Conservation (phyloP, 2,329 filamentous ascomycete species). For the Ploettnerulaceae sp. region DNA sequence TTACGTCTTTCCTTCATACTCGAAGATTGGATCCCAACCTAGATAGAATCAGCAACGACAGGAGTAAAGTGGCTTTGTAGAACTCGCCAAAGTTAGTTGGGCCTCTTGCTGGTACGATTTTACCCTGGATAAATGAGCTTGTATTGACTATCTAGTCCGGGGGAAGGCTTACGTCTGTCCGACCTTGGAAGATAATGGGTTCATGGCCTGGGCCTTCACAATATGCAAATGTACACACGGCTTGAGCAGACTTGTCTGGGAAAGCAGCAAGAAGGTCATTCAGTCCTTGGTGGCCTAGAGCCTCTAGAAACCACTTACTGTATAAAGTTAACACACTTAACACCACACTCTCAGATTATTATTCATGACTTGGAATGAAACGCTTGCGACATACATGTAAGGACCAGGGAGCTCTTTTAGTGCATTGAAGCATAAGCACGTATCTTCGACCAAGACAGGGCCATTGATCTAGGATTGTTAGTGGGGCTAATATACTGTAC, state of each 20-base stretch:
- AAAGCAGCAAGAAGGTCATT: slow-evolving; percentile 89
- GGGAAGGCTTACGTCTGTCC: slow-evolving; percentile 63
- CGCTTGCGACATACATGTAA: slow-evolving; percentile 65
- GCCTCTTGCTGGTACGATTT: slow-evolving; percentile 80
- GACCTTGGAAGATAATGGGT: slow-evolving; percentile 84
- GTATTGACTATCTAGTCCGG: no score
- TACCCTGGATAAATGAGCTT: slow-evolving; percentile 56
- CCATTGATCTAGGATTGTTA: slow-evolving; percentile 60
- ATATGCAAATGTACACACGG: slow-evolving; percentile 94
- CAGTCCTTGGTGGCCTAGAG: slow-evolving; percentile 76
- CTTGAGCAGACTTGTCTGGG: slow-evolving; percentile 84
- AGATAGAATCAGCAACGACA: slow-evolving; percentile 17
- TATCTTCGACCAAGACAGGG: slow-evolving; percentile 93
- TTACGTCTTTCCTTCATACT: slow-evolving; percentile 79
- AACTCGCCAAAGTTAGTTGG: slow-evolving; percentile 73
- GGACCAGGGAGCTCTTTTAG: slow-evolving; percentile 88
- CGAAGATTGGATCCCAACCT: slow-evolving; percentile 97
- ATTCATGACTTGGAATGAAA: neutral
- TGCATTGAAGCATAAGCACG: slow-evolving; percentile 87
- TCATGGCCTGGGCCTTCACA: slow-evolving; percentile 79
- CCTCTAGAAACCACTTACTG: slow-evolving; percentile 91
- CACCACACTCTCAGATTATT: neutral
- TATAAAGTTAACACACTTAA: slow-evolving; percentile 2
- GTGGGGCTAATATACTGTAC: neutral
- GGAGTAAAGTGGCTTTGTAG: neutral